A percentile compares a stretch with the other conserved stretches of the same genome.
Evolutionary conservation across 805 yeast genomes (phyloP).

Genomic region (Candida nonsorbophila): DNA sequence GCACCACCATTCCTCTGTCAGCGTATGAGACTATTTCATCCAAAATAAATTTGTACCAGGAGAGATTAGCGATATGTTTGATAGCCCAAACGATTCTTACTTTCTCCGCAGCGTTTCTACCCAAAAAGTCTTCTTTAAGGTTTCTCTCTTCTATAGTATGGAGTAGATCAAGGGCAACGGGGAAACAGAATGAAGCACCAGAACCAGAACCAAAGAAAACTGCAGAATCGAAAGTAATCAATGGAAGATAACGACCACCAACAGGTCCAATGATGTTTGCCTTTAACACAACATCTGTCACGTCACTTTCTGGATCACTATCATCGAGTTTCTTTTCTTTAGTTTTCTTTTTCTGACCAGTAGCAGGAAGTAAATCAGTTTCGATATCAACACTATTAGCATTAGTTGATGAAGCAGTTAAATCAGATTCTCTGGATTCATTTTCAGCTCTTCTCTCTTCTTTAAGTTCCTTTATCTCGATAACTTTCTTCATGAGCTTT

Average conservation of each 20-base stretch:
- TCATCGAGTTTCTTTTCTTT: no score
- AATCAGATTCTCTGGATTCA: neutral
- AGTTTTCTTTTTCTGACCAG: slow-evolving; percentile 1
- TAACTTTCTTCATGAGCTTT: slow-evolving; percentile 22
- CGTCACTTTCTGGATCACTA: slow-evolving; percentile 1
- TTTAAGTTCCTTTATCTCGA: slow-evolving; percentile 13
- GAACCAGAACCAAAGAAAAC: slow-evolving; percentile 39
- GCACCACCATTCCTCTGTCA: slow-evolving; percentile 14
- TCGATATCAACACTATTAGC: slow-evolving; percentile 5
- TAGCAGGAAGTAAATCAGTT: slow-evolving; percentile 7
- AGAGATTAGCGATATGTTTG: slow-evolving; percentile 15
- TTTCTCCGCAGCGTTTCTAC: slow-evolving; percentile 21
- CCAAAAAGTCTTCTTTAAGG: slow-evolving; percentile 21
- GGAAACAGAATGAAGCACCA: slow-evolving; percentile 43
- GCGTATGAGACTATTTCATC: slow-evolving; percentile 21
- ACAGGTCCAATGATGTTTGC: slow-evolving; percentile 42
- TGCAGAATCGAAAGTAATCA: slow-evolving; percentile 35
- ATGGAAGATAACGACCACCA: slow-evolving; percentile 39
- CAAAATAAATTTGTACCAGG: slow-evolving; percentile 34
- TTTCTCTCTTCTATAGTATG: slow-evolving; percentile 20
- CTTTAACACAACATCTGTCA: slow-evolving; percentile 17
- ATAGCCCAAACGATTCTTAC: slow-evolving; percentile 32
- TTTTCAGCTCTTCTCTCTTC: slow-evolving; percentile 6
- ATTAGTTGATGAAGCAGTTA: neutral
- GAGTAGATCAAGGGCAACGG: slow-evolving; percentile 38